Conservation (phyloP, 331 rosid genomes). For the Quercus tomentella region DNA sequence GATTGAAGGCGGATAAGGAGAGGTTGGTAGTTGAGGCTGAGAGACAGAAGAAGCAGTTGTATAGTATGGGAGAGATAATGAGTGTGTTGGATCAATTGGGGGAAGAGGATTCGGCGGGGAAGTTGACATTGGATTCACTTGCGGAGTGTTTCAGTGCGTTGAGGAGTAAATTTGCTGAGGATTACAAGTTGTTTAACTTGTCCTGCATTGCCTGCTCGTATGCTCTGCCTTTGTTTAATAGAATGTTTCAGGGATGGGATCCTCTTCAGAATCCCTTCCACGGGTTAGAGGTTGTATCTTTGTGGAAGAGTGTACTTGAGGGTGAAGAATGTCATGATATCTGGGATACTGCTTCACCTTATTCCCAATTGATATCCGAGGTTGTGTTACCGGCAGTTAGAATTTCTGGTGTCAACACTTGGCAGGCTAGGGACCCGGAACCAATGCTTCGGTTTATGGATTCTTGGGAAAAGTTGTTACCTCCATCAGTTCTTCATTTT, state of each 20-base stretch:
- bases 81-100: slow-evolving; percentile 48
- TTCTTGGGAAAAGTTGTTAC: slow-evolving; percentile 78
- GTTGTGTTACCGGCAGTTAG: slow-evolving; percentile 88
- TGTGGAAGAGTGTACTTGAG: slow-evolving; percentile 75
- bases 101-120: slow-evolving; percentile 58
- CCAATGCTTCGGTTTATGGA: slow-evolving; percentile 84
- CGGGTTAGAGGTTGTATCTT: slow-evolving; percentile 59
- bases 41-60: slow-evolving; percentile 66
- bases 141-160: slow-evolving; percentile 54
- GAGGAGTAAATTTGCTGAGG: slow-evolving; percentile 50
- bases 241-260: slow-evolving; percentile 94
- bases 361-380: slow-evolving; percentile 73
- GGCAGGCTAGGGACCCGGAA: slow-evolving; percentile 95
- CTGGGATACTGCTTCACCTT: slow-evolving; percentile 73
- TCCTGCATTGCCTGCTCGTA: slow-evolving; percentile 83
- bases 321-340: slow-evolving; percentile 65
- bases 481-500: slow-evolving; percentile 56
- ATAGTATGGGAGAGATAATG: slow-evolving; percentile 53
- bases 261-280: slow-evolving; percentile 77
- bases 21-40: slow-evolving; percentile 54
- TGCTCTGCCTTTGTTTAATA: slow-evolving; percentile 74
- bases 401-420: slow-evolving; percentile 76
- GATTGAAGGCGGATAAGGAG: slow-evolving; percentile 74
- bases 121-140: slow-evolving; percentile 68
- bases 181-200: slow-evolving; percentile 81